Evolutionary conservation across 2,329 filamentous ascomycete genomes (phyloP), one percentile per base, ranked within the genome.

Genomic region (Camillea tinctor): DNA sequence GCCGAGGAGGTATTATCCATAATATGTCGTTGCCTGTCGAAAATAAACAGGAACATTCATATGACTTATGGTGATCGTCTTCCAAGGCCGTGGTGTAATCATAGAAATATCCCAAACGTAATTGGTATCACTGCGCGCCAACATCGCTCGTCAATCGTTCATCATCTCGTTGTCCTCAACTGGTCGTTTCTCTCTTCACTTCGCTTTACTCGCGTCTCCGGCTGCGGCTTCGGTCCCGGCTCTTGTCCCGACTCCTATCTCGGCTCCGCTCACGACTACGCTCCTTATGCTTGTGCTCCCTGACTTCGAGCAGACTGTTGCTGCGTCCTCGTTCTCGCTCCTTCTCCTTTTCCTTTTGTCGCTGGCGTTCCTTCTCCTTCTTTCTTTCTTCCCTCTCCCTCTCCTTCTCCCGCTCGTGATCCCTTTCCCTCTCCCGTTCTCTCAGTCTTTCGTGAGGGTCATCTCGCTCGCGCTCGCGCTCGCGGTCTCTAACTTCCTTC

Each of bases 231-330:
- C 65, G 57, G 51, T 69, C 68, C 48, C 66, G 64, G 19, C 66
- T 67, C n/a, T n/a, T n/a, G n/a, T n/a, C n/a, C n/a, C n/a, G n/a
- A n/a, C n/a, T n/a, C n/a, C n/a, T n/a, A n/a, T n/a, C 26, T 30
- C 26, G 60, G 57, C 68, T 68, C 6, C 65, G 57, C 52, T 69
- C 68, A 44, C 66, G 64, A n/a, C 66, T 68, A 11, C 56, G 59
- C n/a, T 70, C 67, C 48, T 59, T 65, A 23, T 69, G 66, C 59
- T 69, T 71, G 20, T 64, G 60, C n/a, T 69, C 69, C 30, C 60
- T 66, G 20, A 72, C 68, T 5, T 66, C 60, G 8, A 73, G 65
- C 52, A 71, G 15, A 1, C 65, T 63, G 11, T 68, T 63, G 19
- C 58, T 60, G 26, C 4, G 24, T 24, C 52, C 63, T 20, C 59